These are phyloP conservation scores for Forsythia viridissima DNA, from an alignment of 257 asterid genomes.

Conservation along the genomic window DNA sequence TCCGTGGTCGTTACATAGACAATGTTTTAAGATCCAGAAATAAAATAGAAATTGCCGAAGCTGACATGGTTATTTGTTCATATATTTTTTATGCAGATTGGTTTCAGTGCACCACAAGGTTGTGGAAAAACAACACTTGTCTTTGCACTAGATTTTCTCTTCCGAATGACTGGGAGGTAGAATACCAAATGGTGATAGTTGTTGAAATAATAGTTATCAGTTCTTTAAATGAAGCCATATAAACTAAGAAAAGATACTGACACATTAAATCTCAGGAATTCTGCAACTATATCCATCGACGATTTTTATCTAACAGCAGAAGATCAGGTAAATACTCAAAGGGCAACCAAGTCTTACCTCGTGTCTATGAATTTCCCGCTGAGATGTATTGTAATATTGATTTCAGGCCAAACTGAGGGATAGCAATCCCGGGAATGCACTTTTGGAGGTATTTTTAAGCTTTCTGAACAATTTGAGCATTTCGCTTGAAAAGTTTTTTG, in stretches of 20 bases:
- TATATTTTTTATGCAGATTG: conserved; percentile 67
- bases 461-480: conserved; percentile 5
- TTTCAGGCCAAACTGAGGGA: conserved; percentile 79
- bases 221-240: background rate
- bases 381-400: conserved; percentile 15
- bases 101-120: conserved; percentile 99
- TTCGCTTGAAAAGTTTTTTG: conserved; percentile 10
- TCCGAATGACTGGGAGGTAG: conserved; percentile 86
- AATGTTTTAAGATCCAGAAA: background rate
- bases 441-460: conserved; percentile 68
- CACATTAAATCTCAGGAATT: conserved; percentile 64
- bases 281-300: conserved; percentile 87
- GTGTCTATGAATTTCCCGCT: conserved; percentile 9
- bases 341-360: conserved; percentile 11
- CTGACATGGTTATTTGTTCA: conserved; percentile 8
- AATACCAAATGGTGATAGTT: conserved; percentile 45
- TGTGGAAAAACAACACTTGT: conserved; percentile 98
- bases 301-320: conserved; percentile 97
- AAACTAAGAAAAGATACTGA: conserved; percentile 27
- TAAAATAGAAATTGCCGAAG: conserved; percentile 17
- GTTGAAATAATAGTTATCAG: conserved; percentile 22
- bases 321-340: conserved; percentile 58
- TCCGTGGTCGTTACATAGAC: too few species aligned
- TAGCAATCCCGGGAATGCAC: conserved; percentile 78
- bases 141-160: conserved; percentile 86